Conservation (phyloP, 371 early-diverging fungal genomes). For the Synchytrium microbalum region DNA sequence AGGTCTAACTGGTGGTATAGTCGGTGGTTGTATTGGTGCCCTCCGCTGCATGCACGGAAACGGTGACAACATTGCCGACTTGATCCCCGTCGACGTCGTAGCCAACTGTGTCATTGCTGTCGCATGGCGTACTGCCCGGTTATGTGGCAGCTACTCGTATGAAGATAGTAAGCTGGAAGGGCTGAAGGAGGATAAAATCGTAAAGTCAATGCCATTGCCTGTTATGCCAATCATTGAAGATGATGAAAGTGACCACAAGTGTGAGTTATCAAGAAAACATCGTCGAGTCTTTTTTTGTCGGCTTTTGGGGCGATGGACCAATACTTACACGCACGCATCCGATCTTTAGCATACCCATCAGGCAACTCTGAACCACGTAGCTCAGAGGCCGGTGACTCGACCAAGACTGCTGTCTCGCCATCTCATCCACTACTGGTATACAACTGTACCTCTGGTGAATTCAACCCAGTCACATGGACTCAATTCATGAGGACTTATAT, state of each 20-base stretch:
- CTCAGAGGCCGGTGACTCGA: not conserved
- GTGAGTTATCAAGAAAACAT: no score
- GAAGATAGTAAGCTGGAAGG: not conserved
- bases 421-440: not conserved
- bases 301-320: no score
- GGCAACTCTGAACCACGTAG: not conserved
- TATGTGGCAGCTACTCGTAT: not conserved
- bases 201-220: not conserved
- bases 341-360: not conserved
- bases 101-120: not conserved
- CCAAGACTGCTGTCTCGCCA: not conserved
- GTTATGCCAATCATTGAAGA: no score
- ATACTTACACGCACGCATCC: no score
- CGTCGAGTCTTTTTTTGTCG: no score
- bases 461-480: not conserved
- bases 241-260: no score
- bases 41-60: not conserved
- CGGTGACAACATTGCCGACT: constrained; percentile 1
- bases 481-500: not conserved
- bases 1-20: not conserved
- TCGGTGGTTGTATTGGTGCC: not conserved
- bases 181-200: not conserved
- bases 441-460: not conserved
- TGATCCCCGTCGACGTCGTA: not conserved
- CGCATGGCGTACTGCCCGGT: not conserved